Evolutionary conservation across 345 rosid genomes (phyloP).

Genomic region (Mallotus nudiflorus): DNA sequence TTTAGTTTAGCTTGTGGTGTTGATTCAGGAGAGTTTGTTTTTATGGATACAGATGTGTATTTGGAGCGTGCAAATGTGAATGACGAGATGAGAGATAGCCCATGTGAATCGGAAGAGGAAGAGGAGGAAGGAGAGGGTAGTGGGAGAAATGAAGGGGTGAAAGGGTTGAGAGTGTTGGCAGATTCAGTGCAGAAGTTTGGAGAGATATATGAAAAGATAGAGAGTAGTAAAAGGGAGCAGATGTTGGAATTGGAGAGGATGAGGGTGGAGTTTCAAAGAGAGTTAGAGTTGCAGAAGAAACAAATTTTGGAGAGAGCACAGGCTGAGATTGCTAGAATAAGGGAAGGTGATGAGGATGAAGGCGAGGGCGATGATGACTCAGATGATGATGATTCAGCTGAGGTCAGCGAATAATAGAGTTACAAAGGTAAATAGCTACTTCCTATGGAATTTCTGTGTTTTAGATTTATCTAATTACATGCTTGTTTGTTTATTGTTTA

Average conservation of each 20-base stretch:
- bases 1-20: slow-evolving; percentile 49
- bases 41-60: slow-evolving; percentile 50
- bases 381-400: slow-evolving; percentile 30
- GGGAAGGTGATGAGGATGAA: slow-evolving; percentile 32
- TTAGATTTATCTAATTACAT: neutral
- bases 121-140: slow-evolving; percentile 19
- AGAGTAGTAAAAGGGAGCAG: slow-evolving; percentile 56
- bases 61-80: slow-evolving; percentile 49
- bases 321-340: slow-evolving; percentile 52
- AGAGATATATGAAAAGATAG: slow-evolving; percentile 57
- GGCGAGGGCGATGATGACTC: slow-evolving; percentile 24
- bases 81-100: slow-evolving; percentile 70
- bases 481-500: neutral
- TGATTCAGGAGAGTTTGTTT: slow-evolving; percentile 61
- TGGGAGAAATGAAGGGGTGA: slow-evolving; percentile 21
- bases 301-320: slow-evolving; percentile 51
- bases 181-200: slow-evolving; percentile 56
- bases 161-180: slow-evolving; percentile 43
- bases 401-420: slow-evolving; percentile 28
- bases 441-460: neutral
- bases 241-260: slow-evolving; percentile 59
- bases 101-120: slow-evolving; percentile 51
- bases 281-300: slow-evolving; percentile 57
- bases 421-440: neutral
- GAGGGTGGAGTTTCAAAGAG: slow-evolving; percentile 46